Evolutionary conservation across 176 grass and related monocot genomes (phyloP).

Genomic region (Poa pratensis): DNA sequence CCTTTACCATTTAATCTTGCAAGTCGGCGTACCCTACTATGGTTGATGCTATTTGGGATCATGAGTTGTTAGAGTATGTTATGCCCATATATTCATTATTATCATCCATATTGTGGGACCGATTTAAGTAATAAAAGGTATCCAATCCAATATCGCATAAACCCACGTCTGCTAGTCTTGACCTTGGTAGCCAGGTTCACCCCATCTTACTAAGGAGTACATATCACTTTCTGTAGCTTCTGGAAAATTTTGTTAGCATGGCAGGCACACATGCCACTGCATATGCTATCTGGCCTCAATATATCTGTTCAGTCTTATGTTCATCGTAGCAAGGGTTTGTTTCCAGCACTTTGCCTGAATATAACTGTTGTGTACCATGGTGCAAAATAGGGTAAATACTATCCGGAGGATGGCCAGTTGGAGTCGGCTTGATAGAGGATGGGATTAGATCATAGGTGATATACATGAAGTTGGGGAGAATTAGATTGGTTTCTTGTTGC

Average conservation of each 20-base stretch:
- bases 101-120: background rate
- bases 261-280: too few species aligned
- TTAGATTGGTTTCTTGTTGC: constrained; percentile 5
- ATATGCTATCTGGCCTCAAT: background rate
- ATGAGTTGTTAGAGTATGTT: constrained; percentile 10
- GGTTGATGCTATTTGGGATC: constrained; percentile 12
- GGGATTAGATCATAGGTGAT: constrained; percentile 9
- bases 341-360: constrained; percentile 8
- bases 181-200: background rate
- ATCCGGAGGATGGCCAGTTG: background rate
- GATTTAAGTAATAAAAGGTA: constrained; percentile 19
- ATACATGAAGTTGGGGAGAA: background rate
- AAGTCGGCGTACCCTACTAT: constrained; percentile 25
- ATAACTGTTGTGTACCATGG: background rate
- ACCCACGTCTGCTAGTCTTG: constrained; percentile 6
- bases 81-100: constrained; percentile 13
- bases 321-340: constrained; percentile 3
- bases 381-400: constrained; percentile 8
- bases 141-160: constrained; percentile 18
- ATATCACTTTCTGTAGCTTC: constrained; percentile 5
- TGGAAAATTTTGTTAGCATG: background rate
- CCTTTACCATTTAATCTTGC: constrained; percentile 33
- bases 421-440: background rate
- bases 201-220: background rate
- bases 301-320: constrained; percentile 22